A percentile compares a stretch with the other conserved stretches of the same genome.
Evolutionary conservation across 2,329 filamentous ascomycete genomes (phyloP).

Genomic region (Cytospora paraplurivora): DNA sequence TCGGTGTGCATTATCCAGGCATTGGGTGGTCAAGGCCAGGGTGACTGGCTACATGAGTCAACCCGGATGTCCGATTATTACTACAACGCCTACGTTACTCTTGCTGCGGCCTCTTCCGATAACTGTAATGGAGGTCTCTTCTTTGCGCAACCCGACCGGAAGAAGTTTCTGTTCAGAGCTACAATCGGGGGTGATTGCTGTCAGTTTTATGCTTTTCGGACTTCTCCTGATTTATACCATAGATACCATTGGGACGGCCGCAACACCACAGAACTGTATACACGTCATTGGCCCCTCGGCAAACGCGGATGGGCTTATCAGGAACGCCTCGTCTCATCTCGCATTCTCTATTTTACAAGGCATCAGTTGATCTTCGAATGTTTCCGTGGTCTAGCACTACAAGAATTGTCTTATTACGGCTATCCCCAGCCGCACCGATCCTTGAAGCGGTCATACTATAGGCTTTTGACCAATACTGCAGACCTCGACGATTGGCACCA

Average conservation of each 20-base stretch:
- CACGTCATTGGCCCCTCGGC: slow-evolving; percentile 8
- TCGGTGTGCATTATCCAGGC: slow-evolving; percentile 28
- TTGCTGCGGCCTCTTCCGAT: neutral
- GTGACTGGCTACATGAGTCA: slow-evolving; percentile 9
- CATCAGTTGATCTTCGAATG: slow-evolving; percentile 18
- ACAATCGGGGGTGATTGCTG: neutral
- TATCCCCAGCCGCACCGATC: neutral
- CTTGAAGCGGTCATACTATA: neutral
- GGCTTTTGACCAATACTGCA: neutral
- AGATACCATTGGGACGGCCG: no score
- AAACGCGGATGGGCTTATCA: slow-evolving; percentile 12
- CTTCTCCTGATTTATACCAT: no score
- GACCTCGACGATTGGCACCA: neutral
- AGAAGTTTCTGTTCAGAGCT: neutral
- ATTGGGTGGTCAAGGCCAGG: neutral
- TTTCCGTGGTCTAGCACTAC: neutral
- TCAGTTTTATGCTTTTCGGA: neutral
- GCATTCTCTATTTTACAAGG: slow-evolving; percentile 9
- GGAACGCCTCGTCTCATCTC: slow-evolving; percentile 13
- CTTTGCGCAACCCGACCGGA: neutral
- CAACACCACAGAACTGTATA: no score
- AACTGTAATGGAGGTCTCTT: slow-evolving; percentile 1
- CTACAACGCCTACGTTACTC: slow-evolving; percentile 10
- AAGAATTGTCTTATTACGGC: neutral
- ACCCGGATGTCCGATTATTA: slow-evolving; percentile 13